These are phyloP conservation scores for Radiomyces spectabilis DNA, from an alignment of 192 early-diverging fungal species.

Conservation along the genomic window DNA sequence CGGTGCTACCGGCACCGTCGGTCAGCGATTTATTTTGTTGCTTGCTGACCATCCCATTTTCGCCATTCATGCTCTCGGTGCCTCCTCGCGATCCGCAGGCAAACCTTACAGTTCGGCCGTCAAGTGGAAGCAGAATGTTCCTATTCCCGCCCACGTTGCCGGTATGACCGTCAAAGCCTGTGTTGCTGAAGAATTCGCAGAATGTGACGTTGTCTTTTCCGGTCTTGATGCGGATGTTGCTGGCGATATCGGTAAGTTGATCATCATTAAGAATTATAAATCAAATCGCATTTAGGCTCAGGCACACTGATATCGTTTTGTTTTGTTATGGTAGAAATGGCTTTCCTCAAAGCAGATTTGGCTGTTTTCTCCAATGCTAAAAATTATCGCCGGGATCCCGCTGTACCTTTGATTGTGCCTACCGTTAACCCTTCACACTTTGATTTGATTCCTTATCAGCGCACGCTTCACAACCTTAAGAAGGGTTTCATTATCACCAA, in stretches of 20 bases:
- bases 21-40: slow-evolving; percentile 92
- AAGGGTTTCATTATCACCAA: slow-evolving; percentile 93
- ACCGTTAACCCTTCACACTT: slow-evolving; percentile 88
- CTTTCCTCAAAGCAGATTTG: slow-evolving; percentile 80
- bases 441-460: slow-evolving; percentile 71
- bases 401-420: slow-evolving; percentile 91
- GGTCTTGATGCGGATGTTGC: slow-evolving; percentile 93
- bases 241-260: slow-evolving; percentile 71
- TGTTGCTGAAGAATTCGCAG: slow-evolving; percentile 63
- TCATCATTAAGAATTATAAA: no score
- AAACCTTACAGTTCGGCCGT: slow-evolving; percentile 73
- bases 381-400: slow-evolving; percentile 87
- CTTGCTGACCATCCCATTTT: slow-evolving; percentile 84
- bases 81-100: slow-evolving; percentile 84
- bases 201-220: slow-evolving; percentile 91
- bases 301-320: no score
- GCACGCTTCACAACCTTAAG: slow-evolving; percentile 42
- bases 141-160: slow-evolving; percentile 57
- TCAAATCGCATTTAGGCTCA: no score
- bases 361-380: slow-evolving; percentile 95
- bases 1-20: slow-evolving; percentile 96
- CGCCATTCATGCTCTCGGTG: slow-evolving; percentile 81
- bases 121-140: slow-evolving; percentile 83
- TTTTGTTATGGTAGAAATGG: slow-evolving; percentile 54
- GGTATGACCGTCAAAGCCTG: slow-evolving; percentile 61